Conservation (phyloP, 805 yeast genomes). For the Spencermartinsiella europaea region DNA sequence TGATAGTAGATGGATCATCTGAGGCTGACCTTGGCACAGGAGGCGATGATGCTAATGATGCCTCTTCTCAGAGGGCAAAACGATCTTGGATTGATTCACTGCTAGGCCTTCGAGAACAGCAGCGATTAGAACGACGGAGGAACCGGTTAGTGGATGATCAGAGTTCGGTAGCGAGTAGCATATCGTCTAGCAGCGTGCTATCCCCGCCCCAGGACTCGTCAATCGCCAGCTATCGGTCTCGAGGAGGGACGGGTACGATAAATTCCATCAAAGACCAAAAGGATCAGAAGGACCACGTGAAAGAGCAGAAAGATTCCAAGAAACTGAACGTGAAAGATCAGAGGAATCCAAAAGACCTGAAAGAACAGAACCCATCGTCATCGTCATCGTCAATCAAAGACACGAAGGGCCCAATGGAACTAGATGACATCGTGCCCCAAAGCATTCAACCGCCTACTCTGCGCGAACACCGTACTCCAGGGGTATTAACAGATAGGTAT, state of each 20-base stretch:
- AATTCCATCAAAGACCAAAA: not conserved
- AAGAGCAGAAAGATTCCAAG: too few species aligned
- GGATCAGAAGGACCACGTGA: too few species aligned
- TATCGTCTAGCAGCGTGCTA: not conserved
- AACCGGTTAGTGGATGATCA: not conserved
- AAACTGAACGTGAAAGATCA: not conserved
- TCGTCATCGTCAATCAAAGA: constrained; percentile 2
- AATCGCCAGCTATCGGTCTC: not conserved
- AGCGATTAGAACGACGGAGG: not conserved
- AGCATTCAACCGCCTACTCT: constrained; percentile 33
- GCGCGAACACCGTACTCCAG: constrained; percentile 14
- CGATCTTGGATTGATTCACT: not conserved
- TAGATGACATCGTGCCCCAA: constrained; percentile 34
- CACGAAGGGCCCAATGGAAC: constrained; percentile 39
- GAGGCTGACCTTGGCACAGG: not conserved
- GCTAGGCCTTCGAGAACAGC: not conserved
- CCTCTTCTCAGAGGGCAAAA: not conserved
- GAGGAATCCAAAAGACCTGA: not conserved
- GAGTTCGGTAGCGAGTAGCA: not conserved
- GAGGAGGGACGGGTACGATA: not conserved
- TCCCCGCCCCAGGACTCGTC: not conserved
- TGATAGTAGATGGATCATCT: not conserved
- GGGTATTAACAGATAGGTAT: constrained; percentile 40
- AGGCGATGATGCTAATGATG: not conserved
- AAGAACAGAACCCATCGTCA: not conserved